A percentile compares a stretch with the other conserved stretches of the same genome.
Conservation (phyloP, 2,329 filamentous ascomycete species). For the Microcera coccophila region DNA sequence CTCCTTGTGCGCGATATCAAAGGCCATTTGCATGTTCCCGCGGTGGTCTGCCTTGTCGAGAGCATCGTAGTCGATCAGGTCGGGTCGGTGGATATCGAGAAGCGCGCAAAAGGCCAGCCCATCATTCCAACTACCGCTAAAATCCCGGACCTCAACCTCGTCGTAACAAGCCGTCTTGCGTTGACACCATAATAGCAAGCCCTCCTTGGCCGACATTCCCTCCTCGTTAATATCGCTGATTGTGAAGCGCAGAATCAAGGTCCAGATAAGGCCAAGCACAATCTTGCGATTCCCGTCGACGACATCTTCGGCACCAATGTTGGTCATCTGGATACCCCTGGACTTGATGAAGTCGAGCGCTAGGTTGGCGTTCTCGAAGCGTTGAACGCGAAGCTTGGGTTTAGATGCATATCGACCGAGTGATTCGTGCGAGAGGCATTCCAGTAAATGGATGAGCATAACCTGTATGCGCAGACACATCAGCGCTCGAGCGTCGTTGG, state of each 20-base stretch:
- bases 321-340: constrained; percentile 92
- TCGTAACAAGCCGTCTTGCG: constrained; percentile 98
- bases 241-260: constrained; percentile 93
- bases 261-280: constrained; percentile 96
- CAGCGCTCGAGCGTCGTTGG: constrained; percentile 9
- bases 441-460: constrained; percentile 91
- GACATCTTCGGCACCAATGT: constrained; percentile 96
- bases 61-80: constrained; percentile 93
- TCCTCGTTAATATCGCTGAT: constrained; percentile 99
- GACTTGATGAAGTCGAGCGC: constrained; percentile 90
- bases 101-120: constrained; percentile 94
- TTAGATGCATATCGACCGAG: constrained; percentile 95
- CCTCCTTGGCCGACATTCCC: constrained; percentile 96
- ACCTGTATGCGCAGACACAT: constrained; percentile 53
- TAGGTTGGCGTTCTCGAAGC: constrained; percentile 97
- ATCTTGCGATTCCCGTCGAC: constrained; percentile 98
- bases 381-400: constrained; percentile 92
- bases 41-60: constrained; percentile 91
- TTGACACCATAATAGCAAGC: constrained; percentile 93
- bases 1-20: constrained; percentile 92
- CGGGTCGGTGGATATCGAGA: constrained; percentile 92
- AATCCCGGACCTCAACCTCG: constrained; percentile 91
- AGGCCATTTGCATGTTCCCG: constrained; percentile 96
- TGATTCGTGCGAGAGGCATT: constrained; percentile 91
- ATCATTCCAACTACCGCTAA: constrained; percentile 95